A percentile compares a stretch with the other conserved stretches of the same genome.
phyloP scores from a whole-genome alignment of 169 alveolate genomes.

The Cytauxzoon felis region DNA sequence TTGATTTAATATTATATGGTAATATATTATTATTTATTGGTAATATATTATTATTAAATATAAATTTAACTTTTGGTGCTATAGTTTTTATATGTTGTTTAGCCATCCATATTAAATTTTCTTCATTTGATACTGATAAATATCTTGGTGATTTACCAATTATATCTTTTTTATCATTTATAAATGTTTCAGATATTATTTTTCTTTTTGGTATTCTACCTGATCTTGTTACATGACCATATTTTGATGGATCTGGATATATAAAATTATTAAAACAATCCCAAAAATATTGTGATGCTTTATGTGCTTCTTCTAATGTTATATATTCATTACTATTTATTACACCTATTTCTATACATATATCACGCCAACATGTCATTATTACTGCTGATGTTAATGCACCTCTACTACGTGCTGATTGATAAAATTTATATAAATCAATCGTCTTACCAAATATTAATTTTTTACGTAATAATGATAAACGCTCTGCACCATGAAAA shows the following conservation, averaged over 20 bases:
- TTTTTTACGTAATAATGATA: not conserved
- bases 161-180: not conserved
- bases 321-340: not conserved
- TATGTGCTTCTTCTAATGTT: slow-evolving; percentile 17
- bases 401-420: slow-evolving; percentile 7
- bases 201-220: not conserved
- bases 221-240: not conserved
- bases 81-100: not conserved
- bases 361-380: slow-evolving; percentile 13
- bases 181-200: not conserved
- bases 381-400: slow-evolving; percentile 9
- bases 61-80: slow-evolving; percentile 3
- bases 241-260: not conserved
- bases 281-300: slow-evolving; percentile 21
- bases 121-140: slow-evolving; percentile 1
- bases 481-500: slow-evolving; percentile 26
- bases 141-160: not conserved
- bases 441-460: not conserved
- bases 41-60: not conserved
- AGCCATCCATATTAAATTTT: slow-evolving; percentile 7
- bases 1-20: not conserved
- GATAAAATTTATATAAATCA: not conserved
- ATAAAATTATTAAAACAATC: slow-evolving; percentile 4
- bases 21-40: not conserved
- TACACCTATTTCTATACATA: slow-evolving; percentile 14